These are phyloP conservation scores for Gastroboletus turbinatus DNA, from an alignment of 1,284 basidiomycete genomes.

Conservation along the genomic window DNA sequence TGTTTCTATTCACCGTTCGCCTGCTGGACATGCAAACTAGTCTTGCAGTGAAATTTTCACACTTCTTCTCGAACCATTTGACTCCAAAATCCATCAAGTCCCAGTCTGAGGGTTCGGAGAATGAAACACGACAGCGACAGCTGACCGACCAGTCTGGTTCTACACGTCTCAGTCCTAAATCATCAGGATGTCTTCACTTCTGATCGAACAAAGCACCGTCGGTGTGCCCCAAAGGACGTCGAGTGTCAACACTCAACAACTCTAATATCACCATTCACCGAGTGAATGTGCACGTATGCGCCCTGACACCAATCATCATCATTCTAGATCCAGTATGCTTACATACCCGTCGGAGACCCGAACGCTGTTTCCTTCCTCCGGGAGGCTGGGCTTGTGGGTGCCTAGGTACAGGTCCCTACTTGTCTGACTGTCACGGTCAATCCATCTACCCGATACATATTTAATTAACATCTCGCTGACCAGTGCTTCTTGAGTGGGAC, in stretches of 20 bases:
- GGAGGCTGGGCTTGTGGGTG: background rate
- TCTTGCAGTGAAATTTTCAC: background rate
- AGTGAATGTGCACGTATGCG: background rate
- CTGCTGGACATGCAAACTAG: background rate
- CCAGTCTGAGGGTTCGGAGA: background rate
- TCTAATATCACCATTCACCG: background rate
- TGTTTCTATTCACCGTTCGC: background rate
- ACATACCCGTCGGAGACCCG: background rate
- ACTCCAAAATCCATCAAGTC: too few species aligned
- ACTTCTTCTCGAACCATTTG: background rate
- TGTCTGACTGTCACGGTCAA: background rate
- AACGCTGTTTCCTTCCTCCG: background rate
- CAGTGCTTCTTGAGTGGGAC: background rate
- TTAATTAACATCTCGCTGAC: background rate
- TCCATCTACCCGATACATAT: background rate
- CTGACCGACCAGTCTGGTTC: background rate
- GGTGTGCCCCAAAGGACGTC: background rate
- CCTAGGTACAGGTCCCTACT: background rate
- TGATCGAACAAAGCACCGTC: background rate
- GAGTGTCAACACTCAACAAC: background rate
- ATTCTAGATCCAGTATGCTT: background rate
- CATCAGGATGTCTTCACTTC: background rate
- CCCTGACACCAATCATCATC: background rate
- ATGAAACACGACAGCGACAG: background rate
- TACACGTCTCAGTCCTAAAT: background rate